These are phyloP conservation scores for Begonia fuchsioides DNA, from an alignment of 306 rosid species.

Conservation along the genomic window DNA sequence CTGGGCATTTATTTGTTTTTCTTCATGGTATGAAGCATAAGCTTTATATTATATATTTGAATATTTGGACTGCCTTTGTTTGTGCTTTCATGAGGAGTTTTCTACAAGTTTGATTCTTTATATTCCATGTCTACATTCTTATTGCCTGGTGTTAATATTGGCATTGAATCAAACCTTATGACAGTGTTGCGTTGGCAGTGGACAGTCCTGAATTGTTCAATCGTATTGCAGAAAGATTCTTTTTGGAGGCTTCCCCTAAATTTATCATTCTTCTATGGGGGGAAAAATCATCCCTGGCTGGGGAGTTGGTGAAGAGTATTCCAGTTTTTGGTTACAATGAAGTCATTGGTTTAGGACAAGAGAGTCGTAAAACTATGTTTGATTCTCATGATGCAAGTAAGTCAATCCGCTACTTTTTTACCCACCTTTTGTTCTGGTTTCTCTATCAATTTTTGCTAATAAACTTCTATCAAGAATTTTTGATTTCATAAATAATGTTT, in stretches of 20 bases:
- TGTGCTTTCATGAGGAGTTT: too few relatives aligned
- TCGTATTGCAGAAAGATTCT: conserved; percentile 43
- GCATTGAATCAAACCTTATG: conserved; percentile 4
- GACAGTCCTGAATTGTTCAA: conserved; percentile 74
- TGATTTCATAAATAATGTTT: too few relatives aligned
- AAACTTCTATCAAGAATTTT: too few relatives aligned
- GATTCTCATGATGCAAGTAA: conserved; percentile 42
- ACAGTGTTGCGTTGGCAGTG: conserved; percentile 74
- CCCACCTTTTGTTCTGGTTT: too few relatives aligned
- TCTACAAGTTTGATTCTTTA: too few relatives aligned
- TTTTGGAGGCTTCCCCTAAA: conserved; percentile 39
- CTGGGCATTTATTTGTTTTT: too few relatives aligned
- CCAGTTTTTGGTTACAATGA: conserved; percentile 51
- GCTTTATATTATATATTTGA: too few relatives aligned
- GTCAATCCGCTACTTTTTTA: conserved; percentile 18
- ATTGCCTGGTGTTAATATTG: background rate
- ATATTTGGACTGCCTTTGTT: too few relatives aligned
- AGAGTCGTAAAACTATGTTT: conserved; percentile 32
- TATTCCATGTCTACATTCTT: background rate
- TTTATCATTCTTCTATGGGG: conserved; percentile 92
- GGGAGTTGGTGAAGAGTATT: conserved; percentile 23
- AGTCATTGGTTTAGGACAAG: conserved; percentile 46
- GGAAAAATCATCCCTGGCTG: conserved; percentile 45
- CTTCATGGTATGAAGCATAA: too few relatives aligned
- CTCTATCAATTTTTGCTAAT: too few relatives aligned